Evolutionary conservation across 805 yeast species (phyloP).

Genomic region (Suhomyces kilbournensis): DNA sequence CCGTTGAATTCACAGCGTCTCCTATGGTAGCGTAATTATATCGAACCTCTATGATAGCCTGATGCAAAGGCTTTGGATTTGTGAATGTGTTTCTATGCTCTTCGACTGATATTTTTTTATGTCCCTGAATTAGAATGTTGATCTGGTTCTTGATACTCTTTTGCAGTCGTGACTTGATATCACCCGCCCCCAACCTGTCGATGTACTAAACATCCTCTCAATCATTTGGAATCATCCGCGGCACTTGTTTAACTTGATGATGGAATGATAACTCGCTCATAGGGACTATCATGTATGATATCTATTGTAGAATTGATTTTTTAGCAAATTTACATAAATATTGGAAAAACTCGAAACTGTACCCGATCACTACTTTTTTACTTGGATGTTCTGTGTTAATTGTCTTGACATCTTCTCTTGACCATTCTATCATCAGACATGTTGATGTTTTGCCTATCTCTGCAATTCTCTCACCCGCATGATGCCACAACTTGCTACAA

Average conservation of each 20-base stretch:
- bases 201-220: not conserved
- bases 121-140: not conserved
- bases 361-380: not conserved
- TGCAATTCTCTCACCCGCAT: not conserved
- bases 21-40: too few species aligned
- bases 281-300: too few species aligned
- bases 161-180: not conserved
- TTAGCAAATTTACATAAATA: not conserved
- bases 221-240: not conserved
- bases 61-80: not conserved
- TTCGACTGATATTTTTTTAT: not conserved
- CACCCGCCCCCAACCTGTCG: not conserved
- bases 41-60: too few species aligned
- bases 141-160: not conserved
- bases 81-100: not conserved
- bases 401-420: not conserved
- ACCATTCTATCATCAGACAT: not conserved
- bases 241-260: not conserved
- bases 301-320: not conserved
- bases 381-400: not conserved
- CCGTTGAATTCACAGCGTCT: not conserved
- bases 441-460: not conserved
- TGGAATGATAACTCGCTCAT: too few species aligned
- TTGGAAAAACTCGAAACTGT: not conserved
- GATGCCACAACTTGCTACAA: not conserved